Evolutionary conservation across 2,329 filamentous ascomycete species (phyloP), one percentile per base, ranked within the genome.

Genomic region (Aspergillus fructus): DNA sequence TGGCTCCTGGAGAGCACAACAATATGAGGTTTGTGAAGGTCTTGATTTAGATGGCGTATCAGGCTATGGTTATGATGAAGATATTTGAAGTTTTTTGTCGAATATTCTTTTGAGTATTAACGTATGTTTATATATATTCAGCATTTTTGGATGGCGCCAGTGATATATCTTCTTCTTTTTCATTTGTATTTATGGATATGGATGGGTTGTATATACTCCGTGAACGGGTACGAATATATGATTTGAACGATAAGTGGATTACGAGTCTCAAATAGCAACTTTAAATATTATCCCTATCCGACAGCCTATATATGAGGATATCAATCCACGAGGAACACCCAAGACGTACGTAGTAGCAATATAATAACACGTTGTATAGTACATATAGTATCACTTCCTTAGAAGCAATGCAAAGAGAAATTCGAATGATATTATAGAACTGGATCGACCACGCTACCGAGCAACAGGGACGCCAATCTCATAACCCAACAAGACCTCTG

Each of bases 401-500:
- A 21, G n/a, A 27, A 39, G n/a, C 2, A 41, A 41, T 27, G 3
- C n/a, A 43, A 42, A 40, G 34, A 24, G 24, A 24, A 24, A 24
- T 24, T 24, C 24, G 5, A 24, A 24, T 24, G 24, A 6, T 30
- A 8, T 49, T 47, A 45, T 15, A 56, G 39, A 47, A 34, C 12
- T 37, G 17, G 30, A 51, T 27, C 30, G 15, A 41, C 13, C 23
- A 33, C 23, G 17, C 27, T 40, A 59, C 6, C 27, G 17, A 30
- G 23, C 30, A 8, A 47, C 21, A 43, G 73, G 71, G 52, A 83
- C 79, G 9, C 78, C 79, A 64, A 99, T 96, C 77, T 99, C 94
- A 74, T 99, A 99, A 15, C 94, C 94, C 54, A 99, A 85, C 59
- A 99, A 74, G 0, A 94, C 91, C 77, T 99, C 94, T 0, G 94